A percentile compares a stretch with the other conserved stretches of the same genome.
phyloP scores from a whole-genome alignment of 2,329 filamentous ascomycete genomes.

The Pseudogymnoascus sp. region DNA sequence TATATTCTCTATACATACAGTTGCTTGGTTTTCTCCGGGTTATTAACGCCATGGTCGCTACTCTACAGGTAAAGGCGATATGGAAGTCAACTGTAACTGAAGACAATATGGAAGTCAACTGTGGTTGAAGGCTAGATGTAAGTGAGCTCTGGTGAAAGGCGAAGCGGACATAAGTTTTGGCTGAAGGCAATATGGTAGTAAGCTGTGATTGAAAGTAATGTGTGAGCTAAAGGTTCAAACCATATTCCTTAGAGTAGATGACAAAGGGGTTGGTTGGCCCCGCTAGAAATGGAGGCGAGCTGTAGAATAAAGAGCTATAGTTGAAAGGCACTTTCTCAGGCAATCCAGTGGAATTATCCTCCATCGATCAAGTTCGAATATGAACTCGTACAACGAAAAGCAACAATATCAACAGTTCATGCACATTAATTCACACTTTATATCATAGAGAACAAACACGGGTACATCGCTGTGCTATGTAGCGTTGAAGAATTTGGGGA shows the following conservation, averaged over 20 bases:
- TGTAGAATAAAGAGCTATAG: background rate
- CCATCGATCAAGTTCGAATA: background rate
- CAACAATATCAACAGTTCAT: background rate
- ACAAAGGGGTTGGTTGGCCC: background rate
- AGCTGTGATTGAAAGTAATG: background rate
- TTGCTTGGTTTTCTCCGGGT: background rate
- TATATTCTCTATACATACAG: background rate
- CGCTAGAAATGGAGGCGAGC: background rate
- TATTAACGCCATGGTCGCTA: background rate
- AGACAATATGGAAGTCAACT: background rate
- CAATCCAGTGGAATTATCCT: background rate
- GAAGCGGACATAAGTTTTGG: background rate
- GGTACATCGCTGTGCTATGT: background rate
- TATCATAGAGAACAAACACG: background rate
- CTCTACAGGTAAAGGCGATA: background rate
- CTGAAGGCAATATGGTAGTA: background rate
- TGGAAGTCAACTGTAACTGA: background rate
- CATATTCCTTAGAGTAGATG: background rate
- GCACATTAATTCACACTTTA: background rate
- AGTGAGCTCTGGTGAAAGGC: background rate
- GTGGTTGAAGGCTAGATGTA: background rate
- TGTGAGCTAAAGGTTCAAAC: background rate
- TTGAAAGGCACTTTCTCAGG: background rate
- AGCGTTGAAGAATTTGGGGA: background rate
- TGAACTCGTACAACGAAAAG: background rate